Conservation (phyloP, 2,329 filamentous ascomycete species). For the Teratosphaeria pseudoeucalypti region DNA sequence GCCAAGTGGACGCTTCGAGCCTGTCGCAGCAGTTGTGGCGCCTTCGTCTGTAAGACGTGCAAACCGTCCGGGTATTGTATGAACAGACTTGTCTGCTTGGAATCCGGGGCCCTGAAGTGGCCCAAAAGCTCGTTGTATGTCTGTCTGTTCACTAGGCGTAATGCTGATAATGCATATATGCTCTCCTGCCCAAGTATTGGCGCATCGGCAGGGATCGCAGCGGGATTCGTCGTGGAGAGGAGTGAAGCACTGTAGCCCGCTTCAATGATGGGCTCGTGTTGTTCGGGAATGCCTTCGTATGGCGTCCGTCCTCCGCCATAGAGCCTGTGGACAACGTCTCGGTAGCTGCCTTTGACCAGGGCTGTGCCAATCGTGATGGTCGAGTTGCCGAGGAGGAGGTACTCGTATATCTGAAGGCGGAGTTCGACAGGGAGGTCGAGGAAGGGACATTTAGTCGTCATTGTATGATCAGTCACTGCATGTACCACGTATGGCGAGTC, state of each 20-base stretch:
- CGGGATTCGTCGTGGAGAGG: slow-evolving; percentile 22
- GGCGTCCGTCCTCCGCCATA: slow-evolving; percentile 14
- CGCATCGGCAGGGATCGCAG: slow-evolving; percentile 13
- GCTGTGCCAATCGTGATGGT: slow-evolving; percentile 31
- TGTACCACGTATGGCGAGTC: neutral
- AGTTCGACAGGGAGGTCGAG: slow-evolving; percentile 30
- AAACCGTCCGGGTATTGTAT: slow-evolving; percentile 32
- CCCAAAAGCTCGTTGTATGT: slow-evolving; percentile 26
- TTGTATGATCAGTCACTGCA: neutral
- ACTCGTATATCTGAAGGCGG: slow-evolving; percentile 33
- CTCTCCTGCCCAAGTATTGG: slow-evolving; percentile 5
- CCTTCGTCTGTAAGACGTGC: slow-evolving; percentile 28
- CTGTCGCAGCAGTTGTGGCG: slow-evolving; percentile 31
- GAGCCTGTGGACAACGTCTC: slow-evolving; percentile 22
- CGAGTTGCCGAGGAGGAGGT: slow-evolving; percentile 27
- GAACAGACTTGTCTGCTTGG: slow-evolving; percentile 29
- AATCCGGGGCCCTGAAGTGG: slow-evolving; percentile 22
- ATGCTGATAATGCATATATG: slow-evolving; percentile 6
- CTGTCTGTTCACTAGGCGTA: slow-evolving; percentile 20
- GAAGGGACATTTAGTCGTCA: slow-evolving; percentile 10
- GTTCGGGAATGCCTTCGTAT: slow-evolving; percentile 28
- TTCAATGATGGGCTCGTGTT: slow-evolving; percentile 27
- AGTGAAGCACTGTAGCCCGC: slow-evolving; percentile 24
- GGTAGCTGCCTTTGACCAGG: slow-evolving; percentile 21
- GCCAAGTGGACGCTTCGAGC: slow-evolving; percentile 31